Percentiles rank a stretch among this genome's conserved stretches.
These are phyloP conservation scores for Irpex lacteus DNA, from an alignment of 1,284 basidiomycete genomes.

Conservation along the genomic window DNA sequence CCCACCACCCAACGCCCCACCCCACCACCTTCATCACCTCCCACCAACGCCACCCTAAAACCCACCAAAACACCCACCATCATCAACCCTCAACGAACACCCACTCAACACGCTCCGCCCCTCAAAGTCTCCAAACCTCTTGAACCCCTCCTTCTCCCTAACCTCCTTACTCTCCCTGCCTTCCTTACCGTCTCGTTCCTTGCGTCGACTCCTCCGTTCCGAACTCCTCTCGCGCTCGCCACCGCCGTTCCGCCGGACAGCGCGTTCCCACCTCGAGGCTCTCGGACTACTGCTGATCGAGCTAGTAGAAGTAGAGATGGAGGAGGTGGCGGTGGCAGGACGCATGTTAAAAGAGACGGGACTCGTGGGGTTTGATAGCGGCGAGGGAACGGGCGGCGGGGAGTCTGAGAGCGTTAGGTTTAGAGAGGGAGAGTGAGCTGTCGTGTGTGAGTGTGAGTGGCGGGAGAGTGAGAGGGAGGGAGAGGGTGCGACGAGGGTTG, in stretches of 20 bases:
- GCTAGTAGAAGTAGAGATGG: not conserved
- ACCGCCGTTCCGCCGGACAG: not conserved
- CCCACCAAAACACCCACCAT: conserved; percentile 34
- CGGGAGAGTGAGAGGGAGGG: not conserved
- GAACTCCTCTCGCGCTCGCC: not conserved
- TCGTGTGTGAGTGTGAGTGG: conserved; percentile 7
- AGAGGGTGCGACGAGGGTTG: not conserved
- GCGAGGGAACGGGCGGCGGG: conserved; percentile 7
- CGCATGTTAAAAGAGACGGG: conserved; percentile 18
- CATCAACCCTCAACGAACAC: conserved; percentile 23
- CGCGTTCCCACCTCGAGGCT: not conserved
- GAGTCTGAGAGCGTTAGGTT: not conserved
- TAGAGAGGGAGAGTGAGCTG: conserved; percentile 4
- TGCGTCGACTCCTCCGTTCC: not conserved
- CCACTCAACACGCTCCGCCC: conserved; percentile 2
- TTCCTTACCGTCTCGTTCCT: not conserved
- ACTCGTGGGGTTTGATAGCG: conserved; percentile 12
- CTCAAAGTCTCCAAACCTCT: conserved; percentile 20
- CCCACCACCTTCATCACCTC: too few species aligned
- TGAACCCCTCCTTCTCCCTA: conserved; percentile 17
- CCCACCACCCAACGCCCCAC: too few species aligned
- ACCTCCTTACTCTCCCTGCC: not conserved
- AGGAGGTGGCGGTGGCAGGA: not conserved
- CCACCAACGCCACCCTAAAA: conserved; percentile 22
- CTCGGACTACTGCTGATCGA: not conserved